These are phyloP conservation scores for Isabelozyma gotoi DNA, from an alignment of 805 yeast genomes.

Conservation along the genomic window DNA sequence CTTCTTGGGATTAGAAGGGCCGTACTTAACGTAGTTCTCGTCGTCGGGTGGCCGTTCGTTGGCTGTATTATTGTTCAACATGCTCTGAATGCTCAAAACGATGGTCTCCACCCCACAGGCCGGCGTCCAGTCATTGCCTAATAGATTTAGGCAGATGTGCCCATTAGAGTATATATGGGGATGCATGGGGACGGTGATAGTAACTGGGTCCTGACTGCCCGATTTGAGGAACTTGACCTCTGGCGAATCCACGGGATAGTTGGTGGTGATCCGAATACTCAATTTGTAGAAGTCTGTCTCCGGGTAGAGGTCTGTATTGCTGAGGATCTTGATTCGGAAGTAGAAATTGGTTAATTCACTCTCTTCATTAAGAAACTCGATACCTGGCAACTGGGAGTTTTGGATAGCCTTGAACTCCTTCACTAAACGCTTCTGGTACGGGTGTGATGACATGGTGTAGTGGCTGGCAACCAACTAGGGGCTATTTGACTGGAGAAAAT, in stretches of 20 bases:
- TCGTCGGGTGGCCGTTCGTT: constrained; percentile 61
- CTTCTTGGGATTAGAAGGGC: constrained; percentile 58
- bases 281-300: constrained; percentile 35
- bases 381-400: constrained; percentile 17
- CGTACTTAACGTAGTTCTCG: constrained; percentile 44
- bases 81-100: constrained; percentile 60
- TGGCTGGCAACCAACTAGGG: too few species aligned
- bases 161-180: constrained; percentile 79
- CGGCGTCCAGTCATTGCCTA: constrained; percentile 70
- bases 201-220: not conserved
- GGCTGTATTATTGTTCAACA: constrained; percentile 51
- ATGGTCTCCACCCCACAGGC: constrained; percentile 52
- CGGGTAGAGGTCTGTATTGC: constrained; percentile 10
- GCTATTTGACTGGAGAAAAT: not conserved
- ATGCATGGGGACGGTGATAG: constrained; percentile 49
- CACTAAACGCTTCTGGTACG: constrained; percentile 26
- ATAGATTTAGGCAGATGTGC: constrained; percentile 68
- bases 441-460: constrained; percentile 20
- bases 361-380: constrained; percentile 15
- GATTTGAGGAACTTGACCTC: constrained; percentile 49
- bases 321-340: constrained; percentile 16
- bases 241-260: constrained; percentile 62
- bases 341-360: constrained; percentile 18
- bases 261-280: constrained; percentile 39
- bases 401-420: constrained; percentile 23